Percentiles rank a stretch among this genome's conserved stretches.
Conservation (phyloP, 2,329 filamentous ascomycete genomes). For the Coleophoma eucalyptorum region DNA sequence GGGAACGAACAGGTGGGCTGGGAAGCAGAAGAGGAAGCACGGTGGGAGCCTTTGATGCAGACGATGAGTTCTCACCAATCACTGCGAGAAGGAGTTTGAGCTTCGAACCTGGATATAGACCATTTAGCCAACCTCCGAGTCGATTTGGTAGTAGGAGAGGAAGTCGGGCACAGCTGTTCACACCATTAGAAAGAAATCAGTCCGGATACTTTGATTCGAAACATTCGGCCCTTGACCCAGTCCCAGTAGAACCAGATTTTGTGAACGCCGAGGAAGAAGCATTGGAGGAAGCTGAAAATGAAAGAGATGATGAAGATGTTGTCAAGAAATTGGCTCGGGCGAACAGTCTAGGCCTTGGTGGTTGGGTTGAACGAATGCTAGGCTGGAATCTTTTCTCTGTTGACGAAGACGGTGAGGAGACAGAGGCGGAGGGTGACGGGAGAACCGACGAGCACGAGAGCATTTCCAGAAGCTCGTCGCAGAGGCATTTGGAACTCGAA, state of each 20-base stretch:
- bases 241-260: slow-evolving; percentile 54
- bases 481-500: slow-evolving; percentile 10
- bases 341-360: slow-evolving; percentile 46
- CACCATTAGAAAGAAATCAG: slow-evolving; percentile 39
- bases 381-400: slow-evolving; percentile 61
- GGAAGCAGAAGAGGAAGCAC: slow-evolving; percentile 24
- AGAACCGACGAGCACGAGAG: slow-evolving; percentile 28
- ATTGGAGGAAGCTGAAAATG: slow-evolving; percentile 46
- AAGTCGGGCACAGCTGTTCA: slow-evolving; percentile 23
- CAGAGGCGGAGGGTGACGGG: slow-evolving; percentile 35
- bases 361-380: slow-evolving; percentile 56
- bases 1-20: slow-evolving; percentile 37
- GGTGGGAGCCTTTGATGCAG: slow-evolving; percentile 24
- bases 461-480: slow-evolving; percentile 17
- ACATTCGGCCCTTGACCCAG: slow-evolving; percentile 26
- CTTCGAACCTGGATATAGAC: slow-evolving; percentile 30
- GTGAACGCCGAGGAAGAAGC: slow-evolving; percentile 59
- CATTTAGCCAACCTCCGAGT: slow-evolving; percentile 44
- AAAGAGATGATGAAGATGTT: slow-evolving; percentile 53
- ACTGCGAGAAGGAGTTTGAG: slow-evolving; percentile 23
- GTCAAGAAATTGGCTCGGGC: slow-evolving; percentile 53
- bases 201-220: slow-evolving; percentile 39
- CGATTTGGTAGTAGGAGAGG: slow-evolving; percentile 37
- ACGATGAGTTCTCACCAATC: slow-evolving; percentile 30
- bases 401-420: slow-evolving; percentile 54